Percentiles rank a stretch among this genome's conserved stretches.
Conservation (phyloP, 2,329 filamentous ascomycete genomes). For the Diaporthe sp. region DNA sequence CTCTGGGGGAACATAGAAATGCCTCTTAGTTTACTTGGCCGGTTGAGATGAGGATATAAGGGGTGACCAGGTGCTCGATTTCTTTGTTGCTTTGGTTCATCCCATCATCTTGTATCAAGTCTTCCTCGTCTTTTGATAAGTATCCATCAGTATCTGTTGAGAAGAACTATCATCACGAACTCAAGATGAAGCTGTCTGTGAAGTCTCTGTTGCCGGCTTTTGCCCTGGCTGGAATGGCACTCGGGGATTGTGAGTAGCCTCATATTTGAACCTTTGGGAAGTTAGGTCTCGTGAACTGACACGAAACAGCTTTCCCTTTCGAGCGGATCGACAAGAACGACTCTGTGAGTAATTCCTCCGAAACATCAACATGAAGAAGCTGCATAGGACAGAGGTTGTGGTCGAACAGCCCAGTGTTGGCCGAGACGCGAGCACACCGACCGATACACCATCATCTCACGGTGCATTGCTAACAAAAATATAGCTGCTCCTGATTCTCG, state of each 20-base stretch:
- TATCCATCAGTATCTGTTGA: not conserved
- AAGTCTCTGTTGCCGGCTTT: conserved; percentile 7
- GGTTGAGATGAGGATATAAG: not conserved
- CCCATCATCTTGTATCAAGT: not conserved
- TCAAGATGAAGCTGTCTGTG: conserved; percentile 12
- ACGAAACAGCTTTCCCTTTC: conserved; percentile 36
- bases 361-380: not conserved
- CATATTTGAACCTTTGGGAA: not conserved
- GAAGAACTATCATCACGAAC: not conserved
- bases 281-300: not conserved
- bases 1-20: not conserved
- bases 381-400: not conserved
- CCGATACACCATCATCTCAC: not conserved
- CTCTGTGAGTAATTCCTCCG: conserved; percentile 36
- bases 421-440: no score
- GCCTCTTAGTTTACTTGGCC: not conserved
- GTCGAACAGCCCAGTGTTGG: not conserved
- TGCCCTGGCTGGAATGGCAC: conserved; percentile 9
- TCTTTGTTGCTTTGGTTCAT: not conserved
- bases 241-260: conserved; percentile 30
- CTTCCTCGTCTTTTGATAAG: not conserved
- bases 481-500: conserved; percentile 66
- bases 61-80: not conserved
- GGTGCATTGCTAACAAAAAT: not conserved
- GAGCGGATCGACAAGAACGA: conserved; percentile 45